Evolutionary conservation across 306 rosid genomes (phyloP).

Genomic region (Elaeagnus macrophylla): DNA sequence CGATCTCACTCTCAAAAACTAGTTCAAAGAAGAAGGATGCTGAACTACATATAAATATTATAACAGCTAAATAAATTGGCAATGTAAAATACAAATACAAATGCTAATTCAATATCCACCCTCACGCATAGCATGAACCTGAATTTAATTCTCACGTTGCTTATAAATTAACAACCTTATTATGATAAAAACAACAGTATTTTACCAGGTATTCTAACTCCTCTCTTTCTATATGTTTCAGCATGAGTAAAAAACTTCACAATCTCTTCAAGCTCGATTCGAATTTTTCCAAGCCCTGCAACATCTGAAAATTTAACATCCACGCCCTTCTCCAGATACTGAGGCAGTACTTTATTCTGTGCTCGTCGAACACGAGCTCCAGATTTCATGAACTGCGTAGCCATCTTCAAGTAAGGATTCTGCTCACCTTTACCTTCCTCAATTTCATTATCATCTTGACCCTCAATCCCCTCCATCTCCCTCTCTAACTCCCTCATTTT

Average conservation of each 20-base stretch:
- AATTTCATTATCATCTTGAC: conserved; percentile 51
- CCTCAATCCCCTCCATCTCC: conserved; percentile 53
- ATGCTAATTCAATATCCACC: too few relatives aligned
- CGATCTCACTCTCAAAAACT: too few relatives aligned
- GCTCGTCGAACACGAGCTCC: conserved; percentile 90
- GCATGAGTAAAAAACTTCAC: conserved; percentile 98
- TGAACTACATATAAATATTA: too few relatives aligned
- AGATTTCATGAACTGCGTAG: conserved; percentile 89
- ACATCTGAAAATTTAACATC: conserved; percentile 91
- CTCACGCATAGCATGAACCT: too few relatives aligned
- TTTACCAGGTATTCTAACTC: conserved; percentile 91
- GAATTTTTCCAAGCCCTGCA: conserved; percentile 91
- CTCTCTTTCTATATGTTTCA: conserved; percentile 90
- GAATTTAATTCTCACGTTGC: too few relatives aligned
- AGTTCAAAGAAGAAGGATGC: too few relatives aligned
- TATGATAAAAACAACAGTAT: conserved; percentile 9
- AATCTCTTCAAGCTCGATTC: conserved; percentile 97
- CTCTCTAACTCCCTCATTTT: conserved; percentile 70
- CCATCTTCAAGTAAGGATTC: conserved; percentile 78
- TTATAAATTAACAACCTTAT: conserved; percentile 3
- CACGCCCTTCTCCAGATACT: conserved; percentile 87
- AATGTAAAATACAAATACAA: too few relatives aligned
- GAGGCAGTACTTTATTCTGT: conserved; percentile 60
- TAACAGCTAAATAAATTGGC: too few relatives aligned
- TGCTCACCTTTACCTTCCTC: conserved; percentile 62